These are phyloP conservation scores for Paraphoma sp. DNA, from an alignment of 2,329 filamentous ascomycete species.

Conservation along the genomic window DNA sequence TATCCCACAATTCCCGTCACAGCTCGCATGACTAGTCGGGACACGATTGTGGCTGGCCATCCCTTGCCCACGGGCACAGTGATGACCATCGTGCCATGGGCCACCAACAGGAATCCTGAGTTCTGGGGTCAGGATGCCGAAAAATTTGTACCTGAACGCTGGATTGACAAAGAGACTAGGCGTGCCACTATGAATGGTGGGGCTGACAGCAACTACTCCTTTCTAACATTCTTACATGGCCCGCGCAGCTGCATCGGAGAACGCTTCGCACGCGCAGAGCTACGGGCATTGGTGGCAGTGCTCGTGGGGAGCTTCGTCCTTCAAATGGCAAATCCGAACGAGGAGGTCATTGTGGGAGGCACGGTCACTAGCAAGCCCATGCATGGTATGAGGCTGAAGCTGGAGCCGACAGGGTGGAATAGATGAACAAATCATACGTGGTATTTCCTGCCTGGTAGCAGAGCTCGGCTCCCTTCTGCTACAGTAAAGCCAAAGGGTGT, in stretches of 20 bases:
- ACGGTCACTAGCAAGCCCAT: slow-evolving; percentile 48
- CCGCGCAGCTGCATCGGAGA: slow-evolving; percentile 50
- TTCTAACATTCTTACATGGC: slow-evolving; percentile 54
- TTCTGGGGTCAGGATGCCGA: slow-evolving; percentile 53
- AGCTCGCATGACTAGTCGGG: slow-evolving; percentile 37
- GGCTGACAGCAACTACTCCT: slow-evolving; percentile 48
- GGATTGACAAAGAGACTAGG: slow-evolving; percentile 49
- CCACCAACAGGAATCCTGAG: slow-evolving; percentile 50
- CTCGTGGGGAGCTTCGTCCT: slow-evolving; percentile 44
- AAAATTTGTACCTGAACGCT: slow-evolving; percentile 53
- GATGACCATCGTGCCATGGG: slow-evolving; percentile 49
- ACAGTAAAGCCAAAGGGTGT: no score
- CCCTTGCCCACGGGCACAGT: slow-evolving; percentile 49
- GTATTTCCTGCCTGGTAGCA: no score
- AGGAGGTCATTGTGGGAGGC: slow-evolving; percentile 39
- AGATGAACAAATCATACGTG: no score
- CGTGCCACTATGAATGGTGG: slow-evolving; percentile 50
- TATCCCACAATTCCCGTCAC: slow-evolving; percentile 48
- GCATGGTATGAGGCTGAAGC: slow-evolving; percentile 45
- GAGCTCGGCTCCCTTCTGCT: no score
- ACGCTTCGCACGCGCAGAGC: slow-evolving; percentile 46
- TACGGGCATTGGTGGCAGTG: slow-evolving; percentile 45
- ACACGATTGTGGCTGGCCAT: slow-evolving; percentile 42
- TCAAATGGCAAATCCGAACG: slow-evolving; percentile 39
- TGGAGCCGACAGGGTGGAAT: slow-evolving; percentile 32